These are phyloP conservation scores for Komagataella ulmi DNA, from an alignment of 805 yeast genomes.

Conservation along the genomic window DNA sequence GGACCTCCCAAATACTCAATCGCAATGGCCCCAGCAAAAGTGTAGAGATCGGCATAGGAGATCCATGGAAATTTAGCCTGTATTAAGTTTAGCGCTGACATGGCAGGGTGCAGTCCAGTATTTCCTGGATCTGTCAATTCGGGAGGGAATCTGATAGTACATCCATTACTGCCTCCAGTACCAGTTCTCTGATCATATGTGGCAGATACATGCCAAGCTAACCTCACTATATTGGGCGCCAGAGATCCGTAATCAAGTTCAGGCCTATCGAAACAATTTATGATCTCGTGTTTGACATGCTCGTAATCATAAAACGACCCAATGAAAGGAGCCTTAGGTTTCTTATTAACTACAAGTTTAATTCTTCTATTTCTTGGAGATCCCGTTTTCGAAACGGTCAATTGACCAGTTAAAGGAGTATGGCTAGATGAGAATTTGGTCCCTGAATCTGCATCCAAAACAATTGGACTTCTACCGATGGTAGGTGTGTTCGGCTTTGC, in stretches of 20 bases:
- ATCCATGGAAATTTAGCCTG: constrained; percentile 53
- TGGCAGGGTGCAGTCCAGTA: constrained; percentile 48
- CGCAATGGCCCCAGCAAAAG: constrained; percentile 69
- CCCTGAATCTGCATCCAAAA: background rate
- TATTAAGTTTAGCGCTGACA: constrained; percentile 42
- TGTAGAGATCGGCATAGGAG: constrained; percentile 68
- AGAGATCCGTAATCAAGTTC: constrained; percentile 54
- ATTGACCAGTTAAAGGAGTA: background rate
- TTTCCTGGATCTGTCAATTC: constrained; percentile 48
- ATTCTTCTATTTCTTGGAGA: background rate
- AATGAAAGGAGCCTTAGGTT: background rate
- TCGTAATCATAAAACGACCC: constrained; percentile 13
- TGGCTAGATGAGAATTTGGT: background rate
- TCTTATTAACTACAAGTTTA: background rate
- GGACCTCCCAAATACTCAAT: constrained; percentile 75
- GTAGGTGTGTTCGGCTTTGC: background rate
- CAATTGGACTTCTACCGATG: background rate
- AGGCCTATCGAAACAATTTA: constrained; percentile 16
- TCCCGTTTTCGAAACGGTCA: background rate
- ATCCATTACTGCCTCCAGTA: constrained; percentile 60
- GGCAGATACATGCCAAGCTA: constrained; percentile 86
- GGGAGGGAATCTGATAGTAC: constrained; percentile 35
- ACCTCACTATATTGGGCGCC: constrained; percentile 68
- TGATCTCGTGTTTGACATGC: constrained; percentile 22
- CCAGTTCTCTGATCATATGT: constrained; percentile 48